Evolutionary conservation across 352 stramenopile genomes (phyloP), one percentile per base, ranked within the genome.

Genomic region (Albugo laibachii): DNA sequence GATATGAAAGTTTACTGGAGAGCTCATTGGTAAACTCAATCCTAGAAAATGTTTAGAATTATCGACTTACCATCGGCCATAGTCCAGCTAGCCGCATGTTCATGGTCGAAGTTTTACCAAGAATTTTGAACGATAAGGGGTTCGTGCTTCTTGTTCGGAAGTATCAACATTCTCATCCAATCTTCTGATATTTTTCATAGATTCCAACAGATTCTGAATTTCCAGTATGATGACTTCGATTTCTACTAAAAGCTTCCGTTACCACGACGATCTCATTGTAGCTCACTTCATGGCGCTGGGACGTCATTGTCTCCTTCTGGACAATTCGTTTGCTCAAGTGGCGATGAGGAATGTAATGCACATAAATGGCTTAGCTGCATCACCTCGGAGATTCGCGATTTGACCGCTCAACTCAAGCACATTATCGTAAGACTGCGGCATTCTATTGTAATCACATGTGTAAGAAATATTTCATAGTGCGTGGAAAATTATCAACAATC

Each of bases 311-410:
- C 84, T 34, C 48, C 47, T 16, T 58, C 66, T 18, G 69, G 74
- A 14, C 68, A 75, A 11, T 84, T 86, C 48, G 60, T 78, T 12
- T 89, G 77, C 46, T 68, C 57, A 44, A 65, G 68, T 50, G 77
- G 77, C 13, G 58, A 67, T 39, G 58, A 82, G 14, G 77, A 89
- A 50, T 89, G 77, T 48, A 53, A 70, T 38, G 77, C 71, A 11
- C 77, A 89, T 55, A 73, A 73, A 43, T 89, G 71, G 67, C 62
- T 89, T 37, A 82, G 71, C 52, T 89, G 77, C 45, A 70, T 61
- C 4, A 66, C 83, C 18, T 65, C 79, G 5, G 62, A 83, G 31
- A 82, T 78, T 41, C 61, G 66, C 2, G 55, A 81, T 53, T 45
- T 89, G 2, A 62, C 64, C 15, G 65, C 81, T 35, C 49, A 77